Evolutionary conservation across 495 filamentous ascomycete genomes (phyloP), one percentile per base, ranked within the genome.

Genomic region (Neurospora sp.): DNA sequence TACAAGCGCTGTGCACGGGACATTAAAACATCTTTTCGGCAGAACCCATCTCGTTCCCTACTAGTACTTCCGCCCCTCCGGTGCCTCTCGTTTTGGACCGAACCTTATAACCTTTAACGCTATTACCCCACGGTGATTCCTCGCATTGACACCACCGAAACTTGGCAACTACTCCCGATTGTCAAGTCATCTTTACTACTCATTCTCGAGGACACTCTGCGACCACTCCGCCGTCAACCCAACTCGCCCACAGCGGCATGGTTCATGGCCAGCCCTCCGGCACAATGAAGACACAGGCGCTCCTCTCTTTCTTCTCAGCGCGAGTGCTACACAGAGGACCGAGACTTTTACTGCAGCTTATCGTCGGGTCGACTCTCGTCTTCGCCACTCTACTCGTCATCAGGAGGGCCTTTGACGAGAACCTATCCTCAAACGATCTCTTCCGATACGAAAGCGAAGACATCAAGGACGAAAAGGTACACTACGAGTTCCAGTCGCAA

Each of bases 241-340:
- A 22, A 22, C 20, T 35, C 20, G 4, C 65, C 44, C 40, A 31
- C 44, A 48, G 44, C 39, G 42, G 40, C 71, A 75, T 73, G 75
- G 38, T 73, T 14, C 40, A 76, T 71, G 70, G 68, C 70, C 41
- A 27, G 9, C 72, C n/a, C 16, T 41, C 69, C 61, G 39, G 72
- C 20, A 40, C 53, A 20, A 45, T 39, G 61, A 53, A 72, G 40
- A 22, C 37, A 38, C 69, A 69, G 37, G 17, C n/a, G 37, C 17
- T 77, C n/a, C 22, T 76, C 10, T 59, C 71, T 10, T 76, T 73
- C 20, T 76, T 76, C 59, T 76, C 76, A 0, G 71, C 42, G 3
- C 31, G 53, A 31, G 69, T 80, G 9, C 44, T 82, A 0, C 80
- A 79, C 9, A 72, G 75, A 12, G 72, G 77, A 17, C 77, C 78